phyloP scores from a whole-genome alignment of 2,329 filamentous ascomycete species.

The Aspergillus unguis region DNA sequence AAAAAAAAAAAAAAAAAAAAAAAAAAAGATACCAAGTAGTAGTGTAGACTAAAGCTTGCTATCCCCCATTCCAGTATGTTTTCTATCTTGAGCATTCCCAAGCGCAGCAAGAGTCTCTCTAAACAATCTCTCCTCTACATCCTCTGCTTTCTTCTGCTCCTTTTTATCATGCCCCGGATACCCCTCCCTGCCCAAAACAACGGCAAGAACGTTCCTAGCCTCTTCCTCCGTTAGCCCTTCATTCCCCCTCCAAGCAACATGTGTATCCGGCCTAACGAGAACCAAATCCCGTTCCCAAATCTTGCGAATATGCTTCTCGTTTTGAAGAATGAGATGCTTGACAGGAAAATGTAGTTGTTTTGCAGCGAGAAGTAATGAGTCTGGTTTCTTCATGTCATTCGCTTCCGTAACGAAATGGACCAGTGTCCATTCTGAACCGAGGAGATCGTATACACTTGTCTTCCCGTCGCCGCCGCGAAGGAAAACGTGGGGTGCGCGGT shows the following conservation, averaged over 20 bases:
- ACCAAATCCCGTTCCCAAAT: slow-evolving; percentile 4
- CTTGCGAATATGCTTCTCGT: neutral
- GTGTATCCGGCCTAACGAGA: slow-evolving; percentile 6
- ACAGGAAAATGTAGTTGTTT: neutral
- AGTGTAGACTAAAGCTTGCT: neutral
- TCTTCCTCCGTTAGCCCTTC: neutral
- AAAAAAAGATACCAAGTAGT: neutral
- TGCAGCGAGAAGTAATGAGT: neutral
- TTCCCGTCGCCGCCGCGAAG: slow-evolving; percentile 20
- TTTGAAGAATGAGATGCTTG: neutral
- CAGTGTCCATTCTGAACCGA: slow-evolving; percentile 24
- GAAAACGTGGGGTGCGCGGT: slow-evolving; percentile 31
- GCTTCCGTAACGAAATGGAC: slow-evolving; percentile 14
- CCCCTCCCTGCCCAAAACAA: neutral
- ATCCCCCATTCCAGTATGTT: neutral
- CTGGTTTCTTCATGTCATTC: neutral
- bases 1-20: neutral
- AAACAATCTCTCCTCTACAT: neutral
- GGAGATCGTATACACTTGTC: slow-evolving; percentile 27
- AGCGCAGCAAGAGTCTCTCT: neutral
- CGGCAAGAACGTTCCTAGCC: neutral
- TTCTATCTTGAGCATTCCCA: neutral
- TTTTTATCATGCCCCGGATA: neutral
- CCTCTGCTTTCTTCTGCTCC: neutral
- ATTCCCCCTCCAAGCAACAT: slow-evolving; percentile 6